phyloP scores from a whole-genome alignment of 1,284 basidiomycete species.

The Ustilago xerochloae region DNA sequence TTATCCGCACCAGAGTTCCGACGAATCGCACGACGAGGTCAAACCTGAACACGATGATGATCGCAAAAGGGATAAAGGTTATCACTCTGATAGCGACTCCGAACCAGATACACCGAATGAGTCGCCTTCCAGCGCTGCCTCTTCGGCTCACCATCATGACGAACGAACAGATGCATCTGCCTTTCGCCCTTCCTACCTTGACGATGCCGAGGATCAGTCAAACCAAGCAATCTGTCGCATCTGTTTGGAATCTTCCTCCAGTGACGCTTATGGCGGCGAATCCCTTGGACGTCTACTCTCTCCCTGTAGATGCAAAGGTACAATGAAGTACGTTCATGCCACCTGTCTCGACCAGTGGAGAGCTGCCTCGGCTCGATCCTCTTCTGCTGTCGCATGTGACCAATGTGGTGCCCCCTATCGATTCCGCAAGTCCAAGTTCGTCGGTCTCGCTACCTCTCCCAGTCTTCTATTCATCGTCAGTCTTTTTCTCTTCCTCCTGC shows the following conservation, averaged over 20 bases:
- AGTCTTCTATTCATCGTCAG: conserved; percentile 46
- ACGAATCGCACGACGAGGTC: not conserved
- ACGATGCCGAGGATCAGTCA: conserved; percentile 16
- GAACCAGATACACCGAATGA: conserved; percentile 1
- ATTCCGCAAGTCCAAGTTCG: conserved; percentile 49
- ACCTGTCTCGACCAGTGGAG: conserved; percentile 63
- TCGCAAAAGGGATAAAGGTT: too few species aligned
- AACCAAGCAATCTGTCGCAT: conserved; percentile 45
- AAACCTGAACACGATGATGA: not conserved
- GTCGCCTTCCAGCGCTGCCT: conserved; percentile 5
- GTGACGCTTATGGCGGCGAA: conserved; percentile 28
- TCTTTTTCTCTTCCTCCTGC: conserved; percentile 40
- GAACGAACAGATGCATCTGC: not conserved
- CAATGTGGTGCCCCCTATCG: conserved; percentile 62
- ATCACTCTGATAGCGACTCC: not conserved
- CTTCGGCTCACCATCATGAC: not conserved
- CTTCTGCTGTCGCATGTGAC: conserved; percentile 55
- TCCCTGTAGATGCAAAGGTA: conserved; percentile 61
- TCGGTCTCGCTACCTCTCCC: conserved; percentile 52
- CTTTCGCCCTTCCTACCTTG: not conserved
- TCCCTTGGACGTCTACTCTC: conserved; percentile 45
- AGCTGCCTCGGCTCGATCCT: conserved; percentile 35
- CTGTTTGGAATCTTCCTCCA: conserved; percentile 32
- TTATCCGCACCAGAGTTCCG: not conserved
- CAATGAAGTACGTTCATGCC: conserved; percentile 65